Percentiles rank a stretch among this genome's conserved stretches.
phyloP scores from a whole-genome alignment of 495 filamentous ascomycete genomes.

The Thermothielavioides terrestris region DNA sequence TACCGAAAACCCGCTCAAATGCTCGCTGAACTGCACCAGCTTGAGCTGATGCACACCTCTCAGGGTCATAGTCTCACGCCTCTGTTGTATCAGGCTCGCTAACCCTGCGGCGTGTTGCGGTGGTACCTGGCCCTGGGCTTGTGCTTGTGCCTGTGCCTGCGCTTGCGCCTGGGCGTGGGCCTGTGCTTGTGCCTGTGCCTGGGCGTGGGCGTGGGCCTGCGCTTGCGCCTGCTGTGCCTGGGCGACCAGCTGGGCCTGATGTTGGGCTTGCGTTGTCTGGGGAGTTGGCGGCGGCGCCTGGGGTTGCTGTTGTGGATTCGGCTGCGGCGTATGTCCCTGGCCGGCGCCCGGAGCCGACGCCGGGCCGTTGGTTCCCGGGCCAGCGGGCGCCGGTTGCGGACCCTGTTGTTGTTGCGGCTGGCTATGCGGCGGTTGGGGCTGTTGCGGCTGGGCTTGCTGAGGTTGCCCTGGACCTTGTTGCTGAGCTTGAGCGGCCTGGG shows the following conservation, averaged over 20 bases:
- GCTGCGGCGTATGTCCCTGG: slow-evolving; percentile 28
- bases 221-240: slow-evolving; percentile 10
- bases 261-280: slow-evolving; percentile 46
- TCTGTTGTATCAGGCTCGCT: slow-evolving; percentile 36
- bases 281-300: slow-evolving; percentile 38
- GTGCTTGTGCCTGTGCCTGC: slow-evolving; percentile 26
- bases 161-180: slow-evolving; percentile 5
- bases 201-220: slow-evolving; percentile 4
- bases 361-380: slow-evolving; percentile 19
- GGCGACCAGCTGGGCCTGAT: slow-evolving; percentile 37
- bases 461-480: slow-evolving; percentile 24
- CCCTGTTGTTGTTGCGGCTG: slow-evolving; percentile 25
- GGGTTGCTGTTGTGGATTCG: slow-evolving; percentile 31
- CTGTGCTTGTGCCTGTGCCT: slow-evolving; percentile 25
- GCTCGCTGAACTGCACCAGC: slow-evolving; percentile 61
- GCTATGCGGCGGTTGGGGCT: slow-evolving; percentile 26
- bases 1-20: slow-evolving; percentile 57
- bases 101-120: slow-evolving; percentile 15
- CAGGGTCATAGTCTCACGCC: slow-evolving; percentile 45
- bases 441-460: slow-evolving; percentile 28
- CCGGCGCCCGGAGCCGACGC: slow-evolving; percentile 23
- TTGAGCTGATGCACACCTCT: slow-evolving; percentile 53
- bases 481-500: slow-evolving; percentile 39
- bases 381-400: slow-evolving; percentile 40
- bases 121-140: slow-evolving; percentile 14